These are phyloP conservation scores for Thermothelomyces thermophilus DNA, from an alignment of 2,329 filamentous ascomycete species.

Conservation along the genomic window DNA sequence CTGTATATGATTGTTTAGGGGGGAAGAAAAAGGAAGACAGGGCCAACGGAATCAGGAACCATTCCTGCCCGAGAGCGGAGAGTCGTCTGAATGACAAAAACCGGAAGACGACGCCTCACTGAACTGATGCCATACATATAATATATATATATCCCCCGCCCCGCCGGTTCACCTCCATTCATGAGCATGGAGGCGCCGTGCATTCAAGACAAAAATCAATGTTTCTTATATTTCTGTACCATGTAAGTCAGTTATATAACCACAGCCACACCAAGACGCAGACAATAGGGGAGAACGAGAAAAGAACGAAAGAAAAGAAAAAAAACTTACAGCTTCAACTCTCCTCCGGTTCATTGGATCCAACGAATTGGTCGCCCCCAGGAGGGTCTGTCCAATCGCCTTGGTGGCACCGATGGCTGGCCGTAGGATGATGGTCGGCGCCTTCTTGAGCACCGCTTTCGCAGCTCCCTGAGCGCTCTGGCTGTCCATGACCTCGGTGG, in stretches of 20 bases:
- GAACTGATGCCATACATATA: no score
- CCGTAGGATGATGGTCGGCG: conserved; percentile 87
- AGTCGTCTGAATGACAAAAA: no score
- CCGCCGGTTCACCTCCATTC: no score
- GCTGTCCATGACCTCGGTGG: conserved; percentile 83
- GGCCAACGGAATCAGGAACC: no score
- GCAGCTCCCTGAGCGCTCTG: conserved; percentile 74
- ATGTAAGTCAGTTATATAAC: conserved; percentile 1
- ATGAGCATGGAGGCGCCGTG: no score
- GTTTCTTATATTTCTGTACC: conserved; percentile 44
- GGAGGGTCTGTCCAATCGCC: conserved; percentile 77
- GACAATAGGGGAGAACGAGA: neutral
- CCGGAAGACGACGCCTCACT: no score
- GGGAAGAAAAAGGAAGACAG: neutral
- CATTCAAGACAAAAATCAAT: conserved; percentile 28
- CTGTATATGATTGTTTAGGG: conserved; percentile 5
- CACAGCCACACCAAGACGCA: neutral
- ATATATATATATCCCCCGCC: no score
- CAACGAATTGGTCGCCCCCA: conserved; percentile 87
- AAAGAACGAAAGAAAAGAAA: neutral
- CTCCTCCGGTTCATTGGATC: conserved; percentile 75
- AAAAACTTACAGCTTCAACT: conserved; percentile 74
- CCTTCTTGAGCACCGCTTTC: conserved; percentile 67
- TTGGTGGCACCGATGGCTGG: conserved; percentile 88
- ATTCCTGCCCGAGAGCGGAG: no score